Evolutionary conservation across 176 grass and related monocot species (phyloP).

Genomic region (Oryza meridionalis): DNA sequence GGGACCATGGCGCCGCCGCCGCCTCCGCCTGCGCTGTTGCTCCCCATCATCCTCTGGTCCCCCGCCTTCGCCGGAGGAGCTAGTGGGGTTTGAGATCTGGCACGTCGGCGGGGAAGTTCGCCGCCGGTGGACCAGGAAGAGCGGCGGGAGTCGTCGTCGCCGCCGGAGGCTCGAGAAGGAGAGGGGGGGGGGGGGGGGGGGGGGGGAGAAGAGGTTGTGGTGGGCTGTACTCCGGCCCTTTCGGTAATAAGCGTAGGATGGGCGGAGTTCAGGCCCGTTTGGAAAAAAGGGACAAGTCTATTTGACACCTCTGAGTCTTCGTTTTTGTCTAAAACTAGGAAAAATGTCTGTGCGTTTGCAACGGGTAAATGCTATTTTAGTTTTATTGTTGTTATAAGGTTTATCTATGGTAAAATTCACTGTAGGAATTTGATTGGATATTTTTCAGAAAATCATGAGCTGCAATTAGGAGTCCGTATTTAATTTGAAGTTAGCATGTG

Average conservation of each 20-base stretch:
- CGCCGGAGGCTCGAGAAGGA: background rate
- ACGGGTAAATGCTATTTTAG: too few relatives aligned
- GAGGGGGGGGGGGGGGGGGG: background rate
- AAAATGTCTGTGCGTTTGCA: too few relatives aligned
- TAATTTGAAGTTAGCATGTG: too few relatives aligned
- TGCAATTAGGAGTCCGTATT: too few relatives aligned
- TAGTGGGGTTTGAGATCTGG: background rate
- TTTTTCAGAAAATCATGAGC: too few relatives aligned
- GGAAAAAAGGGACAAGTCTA: background rate
- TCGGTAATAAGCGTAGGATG: background rate
- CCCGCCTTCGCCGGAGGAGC: background rate
- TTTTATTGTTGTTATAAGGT: too few relatives aligned
- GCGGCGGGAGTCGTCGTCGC: background rate
- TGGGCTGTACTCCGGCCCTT: background rate
- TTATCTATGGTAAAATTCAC: too few relatives aligned
- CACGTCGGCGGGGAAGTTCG: background rate
- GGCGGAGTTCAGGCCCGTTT: background rate
- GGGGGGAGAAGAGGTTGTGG: background rate
- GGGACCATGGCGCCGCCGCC: slow-evolving; percentile 33
- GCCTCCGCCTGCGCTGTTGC: slow-evolving; percentile 41
- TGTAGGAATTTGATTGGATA: too few relatives aligned
- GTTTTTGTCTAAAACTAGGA: too few relatives aligned
- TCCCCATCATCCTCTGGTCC: slow-evolving; percentile 55
- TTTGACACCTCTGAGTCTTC: too few relatives aligned
- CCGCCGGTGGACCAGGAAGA: background rate